Evolutionary conservation across 2,329 filamentous ascomycete species (phyloP), one percentile per base, ranked within the genome.

Genomic region (Trichoderma sp.): DNA sequence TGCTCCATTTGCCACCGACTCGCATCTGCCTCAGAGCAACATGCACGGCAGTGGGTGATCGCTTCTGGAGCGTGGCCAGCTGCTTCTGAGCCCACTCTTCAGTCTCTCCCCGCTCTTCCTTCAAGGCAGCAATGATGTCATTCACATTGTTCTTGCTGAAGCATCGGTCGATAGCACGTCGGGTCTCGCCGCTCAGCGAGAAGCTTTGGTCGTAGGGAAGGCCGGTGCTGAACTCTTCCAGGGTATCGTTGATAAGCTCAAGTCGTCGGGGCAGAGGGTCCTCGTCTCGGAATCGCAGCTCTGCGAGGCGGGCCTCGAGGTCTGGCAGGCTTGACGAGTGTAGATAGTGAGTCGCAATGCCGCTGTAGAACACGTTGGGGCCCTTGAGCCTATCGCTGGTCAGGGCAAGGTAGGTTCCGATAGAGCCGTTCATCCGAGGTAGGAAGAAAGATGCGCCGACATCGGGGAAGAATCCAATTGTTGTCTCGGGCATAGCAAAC

Each of bases 401-500:
- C 72, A 99, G 85, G 24, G 94, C 96, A 55, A 99, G 89, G 81
- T 98, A 99, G 24, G 92, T 97, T 69, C 96, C 96, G 68, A 97
- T 82, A 70, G 89, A 84, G 61, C 96, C 96, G 75, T 96, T 89
- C 85, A 99, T 89, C 72, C 94, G 88, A 19, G 96, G 93, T 66
- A 99, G 85, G 85, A 98, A 98, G 84, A 98, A 99, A 13, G 93
- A 96, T 37, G 91, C 96, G 71, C 96, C 96, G 60, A 99, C 96
- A 77, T 99, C 96, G 7, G 96, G 96, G 86, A 99, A 99, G 85
- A 98, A 97, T 49, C 96, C 96, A 77, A 99, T 99, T 10, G 89
- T 97, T 4, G 96, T 99, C 83, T 99, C 96, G 35, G 96, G 96
- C 96, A 99, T 99, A 74, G 96, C 94, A 76, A 99, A 98, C 59